Evolutionary conservation across 139 green algal species (phyloP), one percentile per base, ranked within the genome.

Genomic region (Chlorella vulgaris): DNA sequence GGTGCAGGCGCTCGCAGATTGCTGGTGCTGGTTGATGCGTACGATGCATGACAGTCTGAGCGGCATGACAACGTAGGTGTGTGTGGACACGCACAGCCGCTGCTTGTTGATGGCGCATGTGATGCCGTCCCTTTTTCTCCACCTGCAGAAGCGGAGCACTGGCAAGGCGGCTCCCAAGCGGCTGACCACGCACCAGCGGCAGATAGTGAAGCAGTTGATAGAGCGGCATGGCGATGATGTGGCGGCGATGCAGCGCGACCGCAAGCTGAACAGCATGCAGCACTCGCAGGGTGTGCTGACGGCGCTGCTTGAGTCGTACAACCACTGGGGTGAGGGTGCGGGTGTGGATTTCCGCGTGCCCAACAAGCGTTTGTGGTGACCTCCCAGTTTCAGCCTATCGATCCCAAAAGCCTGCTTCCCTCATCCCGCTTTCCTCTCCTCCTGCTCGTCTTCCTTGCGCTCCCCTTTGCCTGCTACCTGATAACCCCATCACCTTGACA

Each of bases 201-300:
- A 88, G 28, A 74, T 88, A 36, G 42, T 91, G 78, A 26, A 38
- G 75, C 42, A 69, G 39, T 51, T 87, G 76, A 39, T 88, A 69
- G 80, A 74, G 10, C 74, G 50, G 42, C 87, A 92, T 42, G 75
- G 83, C 26, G 74, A 81, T 19, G 65, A 88, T 39, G 43, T 88
- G 47, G 63, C 78, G 36, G 78, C 83, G 13, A 93, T 93, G 89
- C 61, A 80, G 35, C 83, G 61, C 29, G 87, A 93, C 62, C 51
- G 38, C 13, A 92, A 91, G 70, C 76, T 89, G 28, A 93, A 93
- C 74, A 29, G 60, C 22, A 92, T 93, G 89, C 89, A 91, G 78
- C 87, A 91, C 58, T 76, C 76, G 7, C 73, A 67, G 42, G 83
- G 63, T 8, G 80, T 74, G 61, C 81, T 93, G n/a, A 43, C 47